These are phyloP conservation scores for Quercus agrifolia DNA, from an alignment of 306 rosid species.

Conservation along the genomic window DNA sequence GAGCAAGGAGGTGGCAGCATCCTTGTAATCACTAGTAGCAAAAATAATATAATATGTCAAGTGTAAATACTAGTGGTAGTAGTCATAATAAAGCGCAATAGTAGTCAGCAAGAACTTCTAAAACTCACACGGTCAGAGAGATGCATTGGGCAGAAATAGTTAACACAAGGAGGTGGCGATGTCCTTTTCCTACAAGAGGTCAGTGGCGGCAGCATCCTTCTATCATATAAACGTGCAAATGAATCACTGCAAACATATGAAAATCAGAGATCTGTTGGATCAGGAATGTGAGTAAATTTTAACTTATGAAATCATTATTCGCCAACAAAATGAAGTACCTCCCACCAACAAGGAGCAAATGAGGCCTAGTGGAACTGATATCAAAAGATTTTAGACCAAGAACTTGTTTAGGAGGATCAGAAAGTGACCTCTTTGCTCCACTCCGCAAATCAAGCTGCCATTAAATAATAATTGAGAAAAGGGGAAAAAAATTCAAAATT, in stretches of 20 bases:
- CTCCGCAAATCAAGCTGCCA: conserved; percentile 91
- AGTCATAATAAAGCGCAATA: conserved; percentile 5
- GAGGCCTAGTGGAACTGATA: conserved; percentile 86
- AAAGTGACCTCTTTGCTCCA: conserved; percentile 92
- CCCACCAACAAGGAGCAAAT: conserved; percentile 96
- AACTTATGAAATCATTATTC: neutral
- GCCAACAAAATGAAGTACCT: conserved; percentile 53
- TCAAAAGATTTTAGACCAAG: conserved; percentile 88
- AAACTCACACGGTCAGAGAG: conserved; percentile 89
- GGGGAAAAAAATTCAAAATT: conserved; percentile 4
- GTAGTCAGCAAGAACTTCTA: conserved; percentile 13
- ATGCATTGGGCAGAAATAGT: conserved; percentile 96
- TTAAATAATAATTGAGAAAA: conserved; percentile 35
- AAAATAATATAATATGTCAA: neutral
- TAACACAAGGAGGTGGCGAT: conserved; percentile 90
- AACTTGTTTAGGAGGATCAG: conserved; percentile 84
- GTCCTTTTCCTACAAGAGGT: conserved; percentile 69
- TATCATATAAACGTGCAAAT: conserved; percentile 93
- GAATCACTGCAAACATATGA: conserved; percentile 70
- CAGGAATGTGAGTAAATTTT: neutral
- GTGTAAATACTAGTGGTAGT: conserved; percentile 5
- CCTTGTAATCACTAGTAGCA: neutral
- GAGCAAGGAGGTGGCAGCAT: neutral
- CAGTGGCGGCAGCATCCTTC: conserved; percentile 92
- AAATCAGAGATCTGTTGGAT: conserved; percentile 22